phyloP scores from a whole-genome alignment of 176 grass and related monocot species.

The Aegilops tauschii region DNA sequence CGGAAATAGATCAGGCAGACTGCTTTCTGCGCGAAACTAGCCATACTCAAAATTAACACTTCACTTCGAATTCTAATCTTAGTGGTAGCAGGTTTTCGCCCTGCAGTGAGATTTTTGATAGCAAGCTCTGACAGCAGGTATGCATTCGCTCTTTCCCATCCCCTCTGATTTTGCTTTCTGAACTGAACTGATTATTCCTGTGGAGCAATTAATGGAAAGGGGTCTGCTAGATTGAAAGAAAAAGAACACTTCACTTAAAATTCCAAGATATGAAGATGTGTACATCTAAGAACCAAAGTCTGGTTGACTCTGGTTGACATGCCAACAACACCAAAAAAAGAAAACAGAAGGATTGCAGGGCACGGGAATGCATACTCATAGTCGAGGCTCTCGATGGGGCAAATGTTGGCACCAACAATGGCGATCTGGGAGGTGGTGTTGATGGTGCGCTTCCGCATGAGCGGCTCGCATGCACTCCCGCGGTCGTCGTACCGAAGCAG shows the following conservation, averaged over 20 bases:
- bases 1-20: not conserved
- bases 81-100: too few species aligned
- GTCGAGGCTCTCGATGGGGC: conserved; percentile 78
- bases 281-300: not conserved
- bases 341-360: not conserved
- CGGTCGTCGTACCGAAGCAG: conserved; percentile 14
- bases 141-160: too few species aligned
- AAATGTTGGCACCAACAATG: conserved; percentile 60
- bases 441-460: conserved; percentile 26
- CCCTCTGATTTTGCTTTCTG: too few species aligned
- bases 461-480: conserved; percentile 1
- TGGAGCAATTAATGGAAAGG: too few species aligned
- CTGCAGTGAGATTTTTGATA: too few species aligned
- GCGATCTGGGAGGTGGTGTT: conserved; percentile 78
- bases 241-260: not conserved
- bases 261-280: not conserved
- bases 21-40: not conserved
- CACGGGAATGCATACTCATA: conserved; percentile 45
- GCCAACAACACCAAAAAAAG: not conserved
- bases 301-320: not conserved
- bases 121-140: too few species aligned
- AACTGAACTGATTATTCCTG: too few species aligned
- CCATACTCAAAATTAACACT: not conserved
- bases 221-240: too few species aligned
- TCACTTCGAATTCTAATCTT: not conserved